Percentiles rank a stretch among this genome's conserved stretches.
These are phyloP conservation scores for Litsea cubeba DNA, from an alignment of 164 flowering plant genomes.

Conservation along the genomic window DNA sequence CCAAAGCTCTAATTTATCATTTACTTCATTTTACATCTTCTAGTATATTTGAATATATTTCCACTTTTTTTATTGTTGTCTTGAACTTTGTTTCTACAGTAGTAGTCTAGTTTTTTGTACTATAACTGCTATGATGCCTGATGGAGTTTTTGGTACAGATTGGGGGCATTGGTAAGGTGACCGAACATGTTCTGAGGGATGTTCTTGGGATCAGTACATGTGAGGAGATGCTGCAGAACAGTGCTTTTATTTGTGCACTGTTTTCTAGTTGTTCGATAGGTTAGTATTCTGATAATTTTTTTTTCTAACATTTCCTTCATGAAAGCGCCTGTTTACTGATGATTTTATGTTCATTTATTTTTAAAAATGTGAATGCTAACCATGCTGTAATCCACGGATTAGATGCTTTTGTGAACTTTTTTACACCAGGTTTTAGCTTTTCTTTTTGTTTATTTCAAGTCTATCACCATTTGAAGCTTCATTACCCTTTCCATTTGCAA, in stretches of 20 bases:
- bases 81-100: neutral
- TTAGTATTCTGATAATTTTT: slow-evolving; percentile 19
- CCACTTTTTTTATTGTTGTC: neutral
- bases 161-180: slow-evolving; percentile 98
- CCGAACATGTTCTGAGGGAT: slow-evolving; percentile 69
- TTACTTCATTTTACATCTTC: neutral
- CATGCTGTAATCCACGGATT: neutral
- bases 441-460: too few relatives aligned
- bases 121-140: neutral
- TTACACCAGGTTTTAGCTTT: neutral
- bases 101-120: neutral
- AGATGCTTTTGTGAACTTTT: neutral
- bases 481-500: too few relatives aligned
- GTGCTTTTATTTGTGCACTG: slow-evolving; percentile 71
- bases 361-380: neutral
- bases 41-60: neutral
- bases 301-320: neutral
- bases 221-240: slow-evolving; percentile 77
- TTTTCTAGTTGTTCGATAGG: slow-evolving; percentile 86
- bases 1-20: too few relatives aligned
- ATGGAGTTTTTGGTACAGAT: slow-evolving; percentile 37
- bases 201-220: slow-evolving; percentile 80
- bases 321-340: neutral
- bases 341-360: neutral
- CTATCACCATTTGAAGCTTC: neutral